phyloP scores from a whole-genome alignment of 2,329 filamentous ascomycete genomes.

The Geosmithia putterillii region DNA sequence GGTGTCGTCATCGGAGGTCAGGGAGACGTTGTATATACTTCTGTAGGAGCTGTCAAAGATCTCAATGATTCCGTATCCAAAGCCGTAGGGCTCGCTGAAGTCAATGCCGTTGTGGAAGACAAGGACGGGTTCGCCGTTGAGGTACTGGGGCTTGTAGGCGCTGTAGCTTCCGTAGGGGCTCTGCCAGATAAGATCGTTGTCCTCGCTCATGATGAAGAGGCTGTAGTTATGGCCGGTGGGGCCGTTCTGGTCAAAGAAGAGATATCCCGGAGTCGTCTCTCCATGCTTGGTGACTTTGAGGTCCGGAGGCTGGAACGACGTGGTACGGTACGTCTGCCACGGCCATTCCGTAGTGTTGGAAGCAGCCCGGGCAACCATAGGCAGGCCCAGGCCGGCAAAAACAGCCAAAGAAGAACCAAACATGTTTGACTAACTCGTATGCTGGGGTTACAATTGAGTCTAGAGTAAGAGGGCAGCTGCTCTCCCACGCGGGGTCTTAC shows the following conservation, averaged over 20 bases:
- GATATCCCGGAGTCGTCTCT: neutral
- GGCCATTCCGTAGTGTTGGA: neutral
- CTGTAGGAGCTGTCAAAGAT: conserved; percentile 16
- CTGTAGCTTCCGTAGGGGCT: neutral
- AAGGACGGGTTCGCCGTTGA: conserved; percentile 16
- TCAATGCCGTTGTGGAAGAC: conserved; percentile 15
- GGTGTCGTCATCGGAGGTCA: conserved; percentile 12
- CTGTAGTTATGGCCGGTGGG: neutral
- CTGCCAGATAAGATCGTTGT: neutral
- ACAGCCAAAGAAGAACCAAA: neutral
- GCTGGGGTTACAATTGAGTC: neutral
- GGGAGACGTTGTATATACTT: conserved; percentile 2
- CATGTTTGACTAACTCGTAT: neutral
- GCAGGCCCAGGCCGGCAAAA: neutral
- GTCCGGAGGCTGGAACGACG: neutral
- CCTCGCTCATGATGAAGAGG: neutral
- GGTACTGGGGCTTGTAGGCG: conserved; percentile 7
- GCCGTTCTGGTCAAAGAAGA: neutral
- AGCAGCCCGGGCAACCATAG: neutral
- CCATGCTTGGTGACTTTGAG: neutral
- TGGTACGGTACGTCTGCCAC: neutral
- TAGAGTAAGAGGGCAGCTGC: no score
- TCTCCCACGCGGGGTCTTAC: no score
- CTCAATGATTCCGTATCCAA: conserved; percentile 17
- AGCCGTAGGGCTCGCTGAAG: conserved; percentile 11